Evolutionary conservation across 305 asterid genomes (phyloP).

Genomic region (Rubia peregrina): DNA sequence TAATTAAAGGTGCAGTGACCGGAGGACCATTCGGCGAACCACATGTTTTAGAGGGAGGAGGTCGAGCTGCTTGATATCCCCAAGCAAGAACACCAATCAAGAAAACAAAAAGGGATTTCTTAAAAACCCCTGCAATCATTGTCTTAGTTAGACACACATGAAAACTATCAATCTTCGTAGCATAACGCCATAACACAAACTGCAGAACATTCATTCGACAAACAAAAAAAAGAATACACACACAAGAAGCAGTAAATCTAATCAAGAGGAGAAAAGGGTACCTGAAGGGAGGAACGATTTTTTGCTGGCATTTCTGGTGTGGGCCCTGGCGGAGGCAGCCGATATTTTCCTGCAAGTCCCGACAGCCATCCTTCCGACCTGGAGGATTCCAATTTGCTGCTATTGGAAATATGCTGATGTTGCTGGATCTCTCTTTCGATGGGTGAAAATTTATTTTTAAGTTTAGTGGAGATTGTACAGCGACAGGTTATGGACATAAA

Average conservation of each 20-base stretch:
- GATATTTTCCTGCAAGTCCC: slow-evolving; percentile 50
- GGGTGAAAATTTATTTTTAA: neutral
- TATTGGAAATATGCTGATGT: neutral
- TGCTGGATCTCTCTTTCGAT: neutral
- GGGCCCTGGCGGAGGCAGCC: slow-evolving; percentile 83
- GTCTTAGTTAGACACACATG: neutral
- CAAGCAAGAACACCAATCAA: slow-evolving; percentile 27
- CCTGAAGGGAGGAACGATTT: slow-evolving; percentile 43
- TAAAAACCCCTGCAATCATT: slow-evolving; percentile 28
- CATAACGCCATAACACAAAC: neutral
- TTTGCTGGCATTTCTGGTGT: slow-evolving; percentile 54
- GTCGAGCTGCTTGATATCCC: slow-evolving; percentile 31
- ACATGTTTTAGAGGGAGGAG: slow-evolving; percentile 31
- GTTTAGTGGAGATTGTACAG: neutral
- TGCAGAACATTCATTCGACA: too few species aligned
- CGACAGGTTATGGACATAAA: neutral
- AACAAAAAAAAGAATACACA: neutral
- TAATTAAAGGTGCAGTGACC: slow-evolving; percentile 30
- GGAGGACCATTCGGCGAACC: slow-evolving; percentile 36
- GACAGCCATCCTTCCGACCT: slow-evolving; percentile 43
- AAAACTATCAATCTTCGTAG: neutral
- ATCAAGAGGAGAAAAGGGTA: slow-evolving; percentile 6
- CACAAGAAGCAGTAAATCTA: neutral
- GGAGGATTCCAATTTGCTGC: neutral
- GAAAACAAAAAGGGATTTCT: slow-evolving; percentile 24